Evolutionary conservation across 106 monocot species (phyloP), one percentile per base, ranked within the genome.

Genomic region (Amphibolis antarctica): DNA sequence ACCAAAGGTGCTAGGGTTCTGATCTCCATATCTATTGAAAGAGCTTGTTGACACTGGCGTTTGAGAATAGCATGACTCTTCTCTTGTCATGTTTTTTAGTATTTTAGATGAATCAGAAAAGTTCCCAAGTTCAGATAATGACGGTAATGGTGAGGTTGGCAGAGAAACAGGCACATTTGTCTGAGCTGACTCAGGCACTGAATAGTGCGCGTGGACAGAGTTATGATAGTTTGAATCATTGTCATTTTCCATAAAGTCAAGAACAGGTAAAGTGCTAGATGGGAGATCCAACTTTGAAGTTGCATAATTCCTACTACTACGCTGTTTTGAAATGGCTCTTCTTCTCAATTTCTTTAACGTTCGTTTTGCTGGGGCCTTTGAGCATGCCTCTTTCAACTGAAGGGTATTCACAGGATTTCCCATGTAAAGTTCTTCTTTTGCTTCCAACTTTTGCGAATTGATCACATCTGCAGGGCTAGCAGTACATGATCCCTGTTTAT

Each of bases 21-120:
- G 63, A 69, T 62, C 63, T 53, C 68, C 69, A 68, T 69, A 59
- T 65, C 75, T 84, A 21, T 84, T 80, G 65, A 77, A 82, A 42
- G 96, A 86, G 62, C 78, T 82, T 61, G 82, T 80, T 46, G 90
- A 96, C 62, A 72, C 76, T 47, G 96, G 96, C 44, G 96, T 90
- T 68, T 71, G 72, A 54, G 90, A 96, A 55, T 69, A 70, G 53
- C 84, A 84, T 55, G 86, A 90, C 23, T 65, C 89, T 9, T 90
- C 82, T 71, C 71, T 84, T 78, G 61, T 72, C n/a, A 47, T 52
- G 42, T 17, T 78, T 69, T 73, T 74, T 52, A 89, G 71, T n/a
- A 87, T 57, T 69, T 77, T 86, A 4, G 89, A 81, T 45, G 82
- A 72, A 55, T 69, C 59, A n/a, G 85, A 77, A 78, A 76, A 79